Base-by-base conservation (phyloP, 192 early-diverging fungal genomes). In the Geosiphon pyriformis region DNA sequence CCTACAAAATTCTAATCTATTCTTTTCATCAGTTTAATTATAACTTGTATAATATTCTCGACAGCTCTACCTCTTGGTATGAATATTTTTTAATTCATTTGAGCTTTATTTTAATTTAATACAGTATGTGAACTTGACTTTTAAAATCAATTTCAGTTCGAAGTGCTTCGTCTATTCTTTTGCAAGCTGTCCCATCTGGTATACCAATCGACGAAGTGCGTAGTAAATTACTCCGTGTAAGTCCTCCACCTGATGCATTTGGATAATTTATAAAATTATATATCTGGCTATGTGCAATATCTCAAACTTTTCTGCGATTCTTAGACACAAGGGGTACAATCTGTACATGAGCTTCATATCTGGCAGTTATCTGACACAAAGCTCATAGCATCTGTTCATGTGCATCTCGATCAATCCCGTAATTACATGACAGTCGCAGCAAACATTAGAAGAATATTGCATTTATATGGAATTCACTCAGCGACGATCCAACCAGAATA, bases 401-500 rank as follows among this genome's bases (percentile, higher is more conserved):
- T 94, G 1, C 71, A 85, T 18, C 74, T 93, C 11, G 70, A 74
- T 18, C 80, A 79, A 15, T 82, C 81, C 33, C 65, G 74, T 62
- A 69, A 84, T 54, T 94, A 92, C 64, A 90, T 90, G 86, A 70
- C 72, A 6, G 76, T 95, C 23, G 88, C 90, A 6, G 65, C 80
- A 18, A 59, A 78, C 12, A 84, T 96, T 69, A 91, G 93, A 78
- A 70, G 67, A n/a, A 72, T 87, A 22, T 82, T 97, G 76, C 93
- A 95, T 68, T 61, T 70, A 1, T 76, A 85, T 61, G 93, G 93
- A 15, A 78, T 97, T 34, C 94, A 97, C 69, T 89, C 88, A 23
- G 90, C 89, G 0, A 95, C 93, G 1, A 87, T 96, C 47, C 94
- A 96, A 75, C 93, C 92, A 17, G 94, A 96, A 75, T 93, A 93